These are phyloP conservation scores for Umbilicus rupestris DNA, from an alignment of 164 flowering plant genomes.

Conservation along the genomic window DNA sequence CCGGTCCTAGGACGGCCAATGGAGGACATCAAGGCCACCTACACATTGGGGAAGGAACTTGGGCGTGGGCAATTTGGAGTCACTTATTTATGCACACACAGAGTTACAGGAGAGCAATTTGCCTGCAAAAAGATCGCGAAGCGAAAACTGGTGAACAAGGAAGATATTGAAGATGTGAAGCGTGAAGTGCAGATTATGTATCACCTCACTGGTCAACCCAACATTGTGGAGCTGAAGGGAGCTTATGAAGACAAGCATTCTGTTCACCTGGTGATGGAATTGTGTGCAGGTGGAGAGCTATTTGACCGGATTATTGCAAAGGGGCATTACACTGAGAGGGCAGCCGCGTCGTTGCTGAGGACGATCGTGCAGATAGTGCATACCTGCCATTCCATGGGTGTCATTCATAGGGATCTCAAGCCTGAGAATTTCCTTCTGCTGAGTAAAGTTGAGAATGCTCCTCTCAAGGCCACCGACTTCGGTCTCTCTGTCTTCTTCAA, in stretches of 20 bases:
- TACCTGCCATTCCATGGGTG: conserved; percentile 68
- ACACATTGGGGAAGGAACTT: conserved; percentile 65
- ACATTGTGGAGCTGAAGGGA: conserved; percentile 69
- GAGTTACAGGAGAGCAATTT: conserved; percentile 51
- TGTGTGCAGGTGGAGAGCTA: conserved; percentile 78
- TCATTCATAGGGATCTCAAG: conserved; percentile 66
- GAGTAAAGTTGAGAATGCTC: conserved; percentile 49
- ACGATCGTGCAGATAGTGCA: conserved; percentile 64
- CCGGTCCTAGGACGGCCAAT: conserved; percentile 67
- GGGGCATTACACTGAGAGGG: conserved; percentile 62
- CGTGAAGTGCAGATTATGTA: conserved; percentile 79
- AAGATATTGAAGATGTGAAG: conserved; percentile 61
- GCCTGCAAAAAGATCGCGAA: conserved; percentile 82
- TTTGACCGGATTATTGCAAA: conserved; percentile 61
- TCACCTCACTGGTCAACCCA: conserved; percentile 62
- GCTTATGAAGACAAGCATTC: conserved; percentile 66
- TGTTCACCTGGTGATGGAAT: conserved; percentile 74
- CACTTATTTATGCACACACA: conserved; percentile 59
- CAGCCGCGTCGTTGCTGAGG: conserved; percentile 52
- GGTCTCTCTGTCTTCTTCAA: conserved; percentile 61
- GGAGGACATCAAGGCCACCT: conserved; percentile 52
- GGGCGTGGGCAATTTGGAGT: conserved; percentile 83
- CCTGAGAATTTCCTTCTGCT: conserved; percentile 65
- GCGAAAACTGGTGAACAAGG: conserved; percentile 48
- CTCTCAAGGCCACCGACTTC: conserved; percentile 70